Conservation (phyloP, 345 rosid genomes). For the Euphorbia pulcherrima region DNA sequence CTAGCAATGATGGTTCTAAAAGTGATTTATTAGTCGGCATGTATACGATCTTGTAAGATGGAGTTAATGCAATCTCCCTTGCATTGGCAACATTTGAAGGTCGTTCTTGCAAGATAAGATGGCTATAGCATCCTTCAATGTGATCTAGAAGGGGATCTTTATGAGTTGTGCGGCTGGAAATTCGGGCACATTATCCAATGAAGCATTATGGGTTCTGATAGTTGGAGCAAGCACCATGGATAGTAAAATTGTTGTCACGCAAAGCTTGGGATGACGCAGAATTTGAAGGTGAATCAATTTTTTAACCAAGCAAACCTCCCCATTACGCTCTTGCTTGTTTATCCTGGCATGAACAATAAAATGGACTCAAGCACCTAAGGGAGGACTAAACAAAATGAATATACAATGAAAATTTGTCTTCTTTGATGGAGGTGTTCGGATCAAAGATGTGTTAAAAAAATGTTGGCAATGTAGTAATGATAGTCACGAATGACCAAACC, state of each 20-base stretch:
- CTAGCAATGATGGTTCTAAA: slow-evolving; percentile 40
- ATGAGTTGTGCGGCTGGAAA: slow-evolving; percentile 39
- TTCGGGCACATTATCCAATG: slow-evolving; percentile 21
- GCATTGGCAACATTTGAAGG: slow-evolving; percentile 35
- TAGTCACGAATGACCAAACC: slow-evolving; percentile 10
- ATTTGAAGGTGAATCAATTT: slow-evolving; percentile 11
- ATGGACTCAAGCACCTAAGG: not conserved
- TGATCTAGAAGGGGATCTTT: slow-evolving; percentile 27
- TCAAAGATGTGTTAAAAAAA: slow-evolving; percentile 5
- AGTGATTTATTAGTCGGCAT: slow-evolving; percentile 55
- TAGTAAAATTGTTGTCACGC: slow-evolving; percentile 26
- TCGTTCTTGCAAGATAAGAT: slow-evolving; percentile 29
- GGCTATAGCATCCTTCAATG: slow-evolving; percentile 31
- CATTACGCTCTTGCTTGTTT: not conserved
- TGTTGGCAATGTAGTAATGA: slow-evolving; percentile 17
- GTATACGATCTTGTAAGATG: slow-evolving; percentile 54
- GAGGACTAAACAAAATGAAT: not conserved
- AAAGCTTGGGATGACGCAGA: slow-evolving; percentile 24
- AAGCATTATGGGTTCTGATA: slow-evolving; percentile 38
- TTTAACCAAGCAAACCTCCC: not conserved
- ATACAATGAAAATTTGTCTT: slow-evolving; percentile 13
- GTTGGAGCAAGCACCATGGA: slow-evolving; percentile 37
- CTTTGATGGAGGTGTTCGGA: not conserved
- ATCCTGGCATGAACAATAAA: not conserved
- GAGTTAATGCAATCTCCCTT: slow-evolving; percentile 54